Percentiles rank a stretch among this genome's conserved stretches.
These are phyloP conservation scores for Trichoderma semiorbis DNA, from an alignment of 2,329 filamentous ascomycete genomes.

Conservation along the genomic window DNA sequence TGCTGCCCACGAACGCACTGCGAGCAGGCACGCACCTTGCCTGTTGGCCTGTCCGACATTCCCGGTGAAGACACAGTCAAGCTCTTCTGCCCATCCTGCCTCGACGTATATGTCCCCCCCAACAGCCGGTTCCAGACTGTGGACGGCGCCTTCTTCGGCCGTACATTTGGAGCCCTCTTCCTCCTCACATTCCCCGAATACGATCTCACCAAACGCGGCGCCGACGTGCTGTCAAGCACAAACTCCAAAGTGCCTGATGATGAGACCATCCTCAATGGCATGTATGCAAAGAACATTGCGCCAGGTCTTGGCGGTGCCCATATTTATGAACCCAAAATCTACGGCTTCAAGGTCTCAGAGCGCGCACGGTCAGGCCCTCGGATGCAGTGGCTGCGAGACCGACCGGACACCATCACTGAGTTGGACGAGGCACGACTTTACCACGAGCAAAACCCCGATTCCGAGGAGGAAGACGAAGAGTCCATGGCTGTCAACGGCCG, in stretches of 20 bases:
- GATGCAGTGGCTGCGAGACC: constrained; percentile 93
- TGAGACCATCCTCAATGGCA: constrained; percentile 71
- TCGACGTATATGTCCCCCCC: constrained; percentile 95
- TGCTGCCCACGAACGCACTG: constrained; percentile 93
- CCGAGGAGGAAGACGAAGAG: constrained; percentile 59
- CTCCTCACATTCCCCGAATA: constrained; percentile 98
- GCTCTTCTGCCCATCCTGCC: constrained; percentile 93
- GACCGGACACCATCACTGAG: constrained; percentile 74
- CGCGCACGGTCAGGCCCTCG: constrained; percentile 83
- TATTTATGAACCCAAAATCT: constrained; percentile 94
- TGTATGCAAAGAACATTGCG: constrained; percentile 81
- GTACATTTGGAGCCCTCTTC: constrained; percentile 94
- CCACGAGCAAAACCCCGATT: constrained; percentile 51
- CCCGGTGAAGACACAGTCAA: constrained; percentile 97
- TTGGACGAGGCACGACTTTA: constrained; percentile 72
- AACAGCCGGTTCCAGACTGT: constrained; percentile 97
- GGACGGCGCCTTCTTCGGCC: constrained; percentile 96
- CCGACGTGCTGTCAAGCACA: constrained; percentile 49
- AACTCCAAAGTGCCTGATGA: constrained; percentile 37
- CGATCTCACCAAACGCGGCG: constrained; percentile 72
- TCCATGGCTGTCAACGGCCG: constrained; percentile 43
- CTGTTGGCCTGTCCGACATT: constrained; percentile 90
- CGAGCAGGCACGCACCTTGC: constrained; percentile 83
- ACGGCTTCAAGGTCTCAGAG: constrained; percentile 93
- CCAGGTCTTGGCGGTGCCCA: constrained; percentile 77